Conservation (phyloP, 768 basidiomycete species). For the Hericium rajendrae region DNA sequence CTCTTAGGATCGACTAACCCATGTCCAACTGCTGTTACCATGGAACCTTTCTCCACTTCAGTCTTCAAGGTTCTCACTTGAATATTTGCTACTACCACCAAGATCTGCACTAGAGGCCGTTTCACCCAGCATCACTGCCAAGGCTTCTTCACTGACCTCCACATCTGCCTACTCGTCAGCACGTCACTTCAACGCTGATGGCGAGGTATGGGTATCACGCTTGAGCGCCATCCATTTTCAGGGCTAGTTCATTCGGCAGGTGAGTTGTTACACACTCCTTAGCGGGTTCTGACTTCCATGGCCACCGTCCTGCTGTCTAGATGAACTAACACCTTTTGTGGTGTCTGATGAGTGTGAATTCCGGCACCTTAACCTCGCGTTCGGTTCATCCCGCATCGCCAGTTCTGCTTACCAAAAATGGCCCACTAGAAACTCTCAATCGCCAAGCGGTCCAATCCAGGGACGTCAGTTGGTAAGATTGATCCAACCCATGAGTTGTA, state of each 20-base stretch:
- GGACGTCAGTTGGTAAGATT: too few relatives aligned
- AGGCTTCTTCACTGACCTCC: constrained; percentile 74
- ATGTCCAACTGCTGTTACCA: constrained; percentile 82
- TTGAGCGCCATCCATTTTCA: constrained; percentile 89
- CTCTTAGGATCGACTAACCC: constrained; percentile 83
- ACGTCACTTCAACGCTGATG: constrained; percentile 63
- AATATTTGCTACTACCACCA: constrained; percentile 87
- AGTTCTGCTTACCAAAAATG: constrained; percentile 69
- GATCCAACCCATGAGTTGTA: too few relatives aligned
- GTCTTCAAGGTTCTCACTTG: constrained; percentile 81
- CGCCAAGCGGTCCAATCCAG: constrained; percentile 38
- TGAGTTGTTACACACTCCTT: constrained; percentile 86
- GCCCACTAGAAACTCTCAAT: constrained; percentile 66
- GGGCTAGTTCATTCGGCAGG: constrained; percentile 87
- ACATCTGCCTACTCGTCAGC: constrained; percentile 70
- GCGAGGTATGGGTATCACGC: constrained; percentile 79
- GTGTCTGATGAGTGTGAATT: constrained; percentile 79
- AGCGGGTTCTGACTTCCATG: constrained; percentile 81
- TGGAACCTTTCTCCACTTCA: constrained; percentile 85
- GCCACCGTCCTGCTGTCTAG: constrained; percentile 43
- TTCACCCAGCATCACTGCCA: constrained; percentile 65
- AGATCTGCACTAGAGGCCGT: constrained; percentile 80
- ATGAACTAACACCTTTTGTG: constrained; percentile 82
- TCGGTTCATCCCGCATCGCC: constrained; percentile 65
- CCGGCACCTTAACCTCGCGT: constrained; percentile 71